These are phyloP conservation scores for Eustoma russellianum DNA, from an alignment of 257 asterid species.

Conservation along the genomic window DNA sequence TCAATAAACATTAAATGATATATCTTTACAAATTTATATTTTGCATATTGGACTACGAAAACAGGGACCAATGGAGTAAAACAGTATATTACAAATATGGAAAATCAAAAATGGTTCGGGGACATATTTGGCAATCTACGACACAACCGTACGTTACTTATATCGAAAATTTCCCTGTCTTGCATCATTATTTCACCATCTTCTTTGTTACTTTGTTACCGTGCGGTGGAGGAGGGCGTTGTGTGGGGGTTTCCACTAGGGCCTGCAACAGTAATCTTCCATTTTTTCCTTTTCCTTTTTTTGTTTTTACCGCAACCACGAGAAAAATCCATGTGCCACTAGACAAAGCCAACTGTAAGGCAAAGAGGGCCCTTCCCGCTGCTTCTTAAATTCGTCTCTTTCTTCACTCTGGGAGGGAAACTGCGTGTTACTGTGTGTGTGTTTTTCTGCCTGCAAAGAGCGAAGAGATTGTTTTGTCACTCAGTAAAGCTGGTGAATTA, in stretches of 20 bases:
- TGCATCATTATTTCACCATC: constrained; percentile 1
- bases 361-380: constrained; percentile 59
- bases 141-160: constrained; percentile 26
- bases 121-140: background rate
- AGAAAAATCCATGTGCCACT: constrained; percentile 23
- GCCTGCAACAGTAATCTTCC: background rate
- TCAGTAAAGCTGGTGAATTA: constrained; percentile 20
- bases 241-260: constrained; percentile 8
- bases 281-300: no score
- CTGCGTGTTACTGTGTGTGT: constrained; percentile 24
- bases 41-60: no score
- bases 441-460: background rate
- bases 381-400: constrained; percentile 40
- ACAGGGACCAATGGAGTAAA: background rate
- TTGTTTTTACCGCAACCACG: constrained; percentile 44
- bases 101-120: background rate
- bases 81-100: background rate
- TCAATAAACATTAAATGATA: no score
- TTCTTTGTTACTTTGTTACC: constrained; percentile 10
- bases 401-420: constrained; percentile 28
- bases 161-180: background rate
- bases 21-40: no score
- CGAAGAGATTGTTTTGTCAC: constrained; percentile 3
- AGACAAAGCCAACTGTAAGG: constrained; percentile 3
- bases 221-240: constrained; percentile 1